These are phyloP conservation scores for Pichia sp. DNA, from an alignment of 1,139 yeast genomes.

Conservation along the genomic window DNA sequence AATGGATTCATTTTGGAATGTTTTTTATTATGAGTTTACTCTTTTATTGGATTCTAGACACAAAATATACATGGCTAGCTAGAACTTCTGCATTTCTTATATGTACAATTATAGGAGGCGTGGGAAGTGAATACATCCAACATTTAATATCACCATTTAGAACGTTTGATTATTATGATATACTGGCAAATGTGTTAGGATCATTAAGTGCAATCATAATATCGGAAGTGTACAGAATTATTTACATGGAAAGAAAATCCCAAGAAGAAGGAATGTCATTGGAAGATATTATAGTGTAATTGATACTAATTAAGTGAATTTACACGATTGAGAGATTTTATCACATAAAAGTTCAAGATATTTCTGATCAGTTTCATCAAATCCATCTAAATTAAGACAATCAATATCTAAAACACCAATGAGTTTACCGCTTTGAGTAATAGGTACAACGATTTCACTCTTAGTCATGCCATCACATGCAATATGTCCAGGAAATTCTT, in stretches of 20 bases:
- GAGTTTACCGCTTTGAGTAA: slow-evolving; percentile 35
- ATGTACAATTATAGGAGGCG: slow-evolving; percentile 27
- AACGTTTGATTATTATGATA: slow-evolving; percentile 27
- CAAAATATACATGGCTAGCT: slow-evolving; percentile 17
- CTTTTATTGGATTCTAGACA: slow-evolving; percentile 28
- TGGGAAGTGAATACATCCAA: slow-evolving; percentile 30
- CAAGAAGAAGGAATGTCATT: background rate
- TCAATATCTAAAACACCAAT: slow-evolving; percentile 86
- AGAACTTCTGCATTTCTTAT: slow-evolving; percentile 21
- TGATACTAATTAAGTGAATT: slow-evolving; percentile 27
- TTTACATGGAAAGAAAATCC: background rate
- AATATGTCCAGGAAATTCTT: slow-evolving; percentile 82
- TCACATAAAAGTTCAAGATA: slow-evolving; percentile 56
- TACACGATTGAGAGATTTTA: slow-evolving; percentile 45
- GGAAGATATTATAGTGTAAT: background rate
- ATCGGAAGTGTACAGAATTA: slow-evolving; percentile 14
- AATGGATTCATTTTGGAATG: slow-evolving; percentile 26
- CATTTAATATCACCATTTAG: slow-evolving; percentile 25
- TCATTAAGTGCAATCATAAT: slow-evolving; percentile 22
- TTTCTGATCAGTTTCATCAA: slow-evolving; percentile 54
- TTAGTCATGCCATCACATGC: slow-evolving; percentile 96
- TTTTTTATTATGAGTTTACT: slow-evolving; percentile 26
- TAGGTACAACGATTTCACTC: slow-evolving; percentile 90
- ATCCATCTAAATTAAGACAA: slow-evolving; percentile 59
- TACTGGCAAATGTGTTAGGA: slow-evolving; percentile 26